Evolutionary conservation across 352 stramenopile genomes (phyloP), one percentile per base, ranked within the genome.

Genomic region (Phytophthora nicotianae): DNA sequence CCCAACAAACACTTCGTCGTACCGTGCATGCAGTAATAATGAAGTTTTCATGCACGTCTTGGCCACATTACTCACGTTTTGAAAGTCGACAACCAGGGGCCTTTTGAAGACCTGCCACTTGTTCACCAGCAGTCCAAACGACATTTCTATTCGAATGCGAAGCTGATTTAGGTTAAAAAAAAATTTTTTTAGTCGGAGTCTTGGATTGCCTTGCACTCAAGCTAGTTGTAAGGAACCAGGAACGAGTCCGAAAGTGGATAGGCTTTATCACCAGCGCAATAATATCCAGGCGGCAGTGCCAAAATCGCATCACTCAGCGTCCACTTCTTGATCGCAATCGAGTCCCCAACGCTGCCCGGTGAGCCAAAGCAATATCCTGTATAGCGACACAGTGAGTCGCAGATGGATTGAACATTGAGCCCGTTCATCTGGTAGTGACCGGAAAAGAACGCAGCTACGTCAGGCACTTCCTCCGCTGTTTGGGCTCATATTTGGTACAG

Each of bases 141-240:
- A 59, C 69, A 84, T 81, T 23, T 84, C 70, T 41, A 85, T 73
- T 11, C 70, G 23, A 38, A 85, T 85, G 0, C 72, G 49, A 9
- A 78, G 38, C 24, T 82, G 72, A 33, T 52, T 74, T 1, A 77
- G 43, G 32, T 72, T 70, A 53, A 74, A 81, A 41, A n/a, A n/a
- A n/a, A n/a, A n/a, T n/a, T n/a, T n/a, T 81, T 81, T 47, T 53
- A 80, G 51, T 48, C 33, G 3, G 42, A 62, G 43, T 53, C 29
- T 20, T 32, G 33, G 16, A 37, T 56, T 3, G 2, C 19, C 14
- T 51, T 57, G 3, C 42, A 16, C 9, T 51, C 35, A 14, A 57
- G 24, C 38, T 64, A 57, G 17, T 13, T 64, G 40, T 33, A 57
- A 1, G 37, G 46, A 3, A 64, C 46, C 0, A 64, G 35, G 8